Conservation (phyloP, 2,329 filamentous ascomycete genomes). For the Calonectria ilicicola region DNA sequence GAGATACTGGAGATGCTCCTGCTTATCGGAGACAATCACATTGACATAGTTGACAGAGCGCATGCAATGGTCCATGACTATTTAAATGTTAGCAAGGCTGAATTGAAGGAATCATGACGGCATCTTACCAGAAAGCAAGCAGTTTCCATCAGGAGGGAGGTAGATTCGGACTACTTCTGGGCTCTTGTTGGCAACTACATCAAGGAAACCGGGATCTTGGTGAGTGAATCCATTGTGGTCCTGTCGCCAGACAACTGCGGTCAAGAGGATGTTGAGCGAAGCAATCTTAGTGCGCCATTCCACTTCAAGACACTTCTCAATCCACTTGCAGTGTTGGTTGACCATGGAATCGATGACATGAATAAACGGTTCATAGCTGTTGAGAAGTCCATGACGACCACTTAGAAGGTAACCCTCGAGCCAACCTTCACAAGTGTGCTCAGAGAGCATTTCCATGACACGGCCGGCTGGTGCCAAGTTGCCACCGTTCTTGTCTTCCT, state of each 20-base stretch:
- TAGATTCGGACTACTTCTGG: constrained; percentile 86
- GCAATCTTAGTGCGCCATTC: constrained; percentile 80
- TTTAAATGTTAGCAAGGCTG: constrained; percentile 26
- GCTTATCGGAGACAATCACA: constrained; percentile 83
- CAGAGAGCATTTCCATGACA: constrained; percentile 88
- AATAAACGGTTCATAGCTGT: constrained; percentile 87
- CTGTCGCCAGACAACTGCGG: constrained; percentile 83
- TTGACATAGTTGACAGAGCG: constrained; percentile 83
- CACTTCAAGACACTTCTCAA: constrained; percentile 84
- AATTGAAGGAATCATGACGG: neutral
- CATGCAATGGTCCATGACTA: constrained; percentile 80
- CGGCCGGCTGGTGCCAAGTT: constrained; percentile 76
- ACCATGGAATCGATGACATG: constrained; percentile 89
- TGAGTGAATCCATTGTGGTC: constrained; percentile 89
- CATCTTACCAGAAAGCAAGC: constrained; percentile 69
- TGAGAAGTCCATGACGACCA: constrained; percentile 80
- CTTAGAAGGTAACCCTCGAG: constrained; percentile 83
- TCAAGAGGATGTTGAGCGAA: constrained; percentile 84
- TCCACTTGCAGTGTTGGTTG: constrained; percentile 88
- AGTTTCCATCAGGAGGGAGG: constrained; percentile 84
- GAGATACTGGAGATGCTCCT: constrained; percentile 82
- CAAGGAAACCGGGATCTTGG: constrained; percentile 84
- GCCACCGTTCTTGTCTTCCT: constrained; percentile 80
- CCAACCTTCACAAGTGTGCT: constrained; percentile 85
- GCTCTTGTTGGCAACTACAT: constrained; percentile 83